These are phyloP conservation scores for Teunomyces kruisii DNA, from an alignment of 805 yeast species.

Conservation along the genomic window DNA sequence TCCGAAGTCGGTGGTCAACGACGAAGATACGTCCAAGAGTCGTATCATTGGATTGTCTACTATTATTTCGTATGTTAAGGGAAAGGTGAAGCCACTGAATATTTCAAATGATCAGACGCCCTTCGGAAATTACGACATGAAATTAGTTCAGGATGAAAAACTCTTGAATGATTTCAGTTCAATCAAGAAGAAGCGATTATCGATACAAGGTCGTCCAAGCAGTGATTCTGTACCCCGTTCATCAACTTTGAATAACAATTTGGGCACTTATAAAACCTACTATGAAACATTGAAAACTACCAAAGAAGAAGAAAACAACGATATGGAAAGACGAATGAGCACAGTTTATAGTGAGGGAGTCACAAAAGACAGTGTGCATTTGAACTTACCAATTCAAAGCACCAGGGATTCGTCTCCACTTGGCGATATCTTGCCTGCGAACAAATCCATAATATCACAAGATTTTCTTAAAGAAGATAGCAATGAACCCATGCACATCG, in stretches of 20 bases:
- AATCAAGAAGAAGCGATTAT: conserved; percentile 27
- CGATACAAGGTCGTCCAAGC: conserved; percentile 19
- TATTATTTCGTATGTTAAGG: background rate
- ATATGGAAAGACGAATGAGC: conserved; percentile 29
- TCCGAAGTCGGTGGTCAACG: background rate
- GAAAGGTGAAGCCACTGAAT: background rate
- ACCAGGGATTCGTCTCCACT: conserved; percentile 8
- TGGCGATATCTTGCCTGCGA: background rate
- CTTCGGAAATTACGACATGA: background rate
- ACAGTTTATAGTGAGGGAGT: conserved; percentile 17
- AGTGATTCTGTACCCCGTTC: conserved; percentile 25
- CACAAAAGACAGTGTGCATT: conserved; percentile 12
- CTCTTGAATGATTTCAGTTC: conserved; percentile 24
- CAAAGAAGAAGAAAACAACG: conserved; percentile 23
- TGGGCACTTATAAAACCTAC: conserved; percentile 20
- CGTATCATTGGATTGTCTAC: background rate
- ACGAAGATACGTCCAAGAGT: background rate
- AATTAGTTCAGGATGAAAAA: conserved; percentile 15
- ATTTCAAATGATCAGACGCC: background rate
- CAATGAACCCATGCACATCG: conserved; percentile 14
- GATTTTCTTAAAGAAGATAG: background rate
- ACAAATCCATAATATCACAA: background rate
- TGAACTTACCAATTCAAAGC: background rate
- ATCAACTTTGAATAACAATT: conserved; percentile 14
- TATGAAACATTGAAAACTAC: conserved; percentile 15